These are phyloP conservation scores for Solanum bukasovii DNA, from an alignment of 257 asterid genomes.

Conservation along the genomic window DNA sequence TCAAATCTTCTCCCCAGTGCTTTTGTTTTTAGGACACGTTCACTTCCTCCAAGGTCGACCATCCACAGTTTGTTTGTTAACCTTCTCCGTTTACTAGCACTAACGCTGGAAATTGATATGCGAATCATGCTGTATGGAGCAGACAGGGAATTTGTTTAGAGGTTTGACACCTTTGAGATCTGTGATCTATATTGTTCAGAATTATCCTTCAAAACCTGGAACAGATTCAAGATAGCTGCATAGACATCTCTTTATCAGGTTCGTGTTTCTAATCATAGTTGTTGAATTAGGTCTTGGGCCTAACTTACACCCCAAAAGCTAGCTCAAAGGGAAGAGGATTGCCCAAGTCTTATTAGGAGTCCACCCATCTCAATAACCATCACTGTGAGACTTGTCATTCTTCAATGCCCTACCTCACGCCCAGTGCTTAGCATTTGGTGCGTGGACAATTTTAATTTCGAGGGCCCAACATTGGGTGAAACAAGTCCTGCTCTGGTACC, in stretches of 20 bases:
- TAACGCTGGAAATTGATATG: conserved; percentile 3
- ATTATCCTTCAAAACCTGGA: neutral
- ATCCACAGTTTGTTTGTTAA: conserved; percentile 11
- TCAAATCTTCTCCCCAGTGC: conserved; percentile 14
- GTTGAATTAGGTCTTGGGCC: neutral
- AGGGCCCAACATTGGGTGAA: neutral
- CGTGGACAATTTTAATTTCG: neutral
- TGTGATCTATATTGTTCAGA: neutral
- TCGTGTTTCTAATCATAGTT: neutral
- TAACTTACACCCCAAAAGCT: neutral
- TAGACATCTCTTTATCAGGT: neutral
- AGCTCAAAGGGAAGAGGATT: neutral
- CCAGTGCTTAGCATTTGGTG: neutral
- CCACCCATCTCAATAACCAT: neutral
- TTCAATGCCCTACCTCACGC: neutral
- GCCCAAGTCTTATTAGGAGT: neutral
- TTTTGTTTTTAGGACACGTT: conserved; percentile 10
- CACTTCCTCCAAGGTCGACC: conserved; percentile 19
- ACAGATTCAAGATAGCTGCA: neutral
- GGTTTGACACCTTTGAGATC: neutral
- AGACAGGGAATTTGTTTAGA: neutral
- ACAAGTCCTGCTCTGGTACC: neutral
- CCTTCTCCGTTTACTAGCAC: conserved; percentile 3
- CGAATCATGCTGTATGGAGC: conserved; percentile 11
- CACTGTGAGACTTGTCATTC: neutral